phyloP scores from a whole-genome alignment of 2,329 filamentous ascomycete species.

The Biscogniauxia marginata region DNA sequence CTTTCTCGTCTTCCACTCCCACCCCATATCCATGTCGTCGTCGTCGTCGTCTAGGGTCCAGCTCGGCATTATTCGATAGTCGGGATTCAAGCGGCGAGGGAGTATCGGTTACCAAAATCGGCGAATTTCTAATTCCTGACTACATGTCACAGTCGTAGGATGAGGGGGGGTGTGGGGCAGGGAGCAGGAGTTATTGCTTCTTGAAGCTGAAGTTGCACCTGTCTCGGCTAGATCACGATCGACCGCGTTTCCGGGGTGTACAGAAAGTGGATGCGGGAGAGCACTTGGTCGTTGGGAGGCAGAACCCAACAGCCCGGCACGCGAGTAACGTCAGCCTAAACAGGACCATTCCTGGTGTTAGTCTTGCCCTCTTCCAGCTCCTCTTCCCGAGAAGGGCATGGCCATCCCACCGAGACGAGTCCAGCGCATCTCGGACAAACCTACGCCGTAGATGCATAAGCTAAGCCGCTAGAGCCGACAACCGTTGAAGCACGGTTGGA shows the following conservation, averaged over 20 bases:
- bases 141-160: no score
- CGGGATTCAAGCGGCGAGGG: not conserved
- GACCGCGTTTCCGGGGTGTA: not conserved
- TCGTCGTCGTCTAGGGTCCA: not conserved
- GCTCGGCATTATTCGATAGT: not conserved
- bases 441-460: not conserved
- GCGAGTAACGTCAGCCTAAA: not conserved
- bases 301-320: not conserved
- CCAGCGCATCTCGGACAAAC: not conserved
- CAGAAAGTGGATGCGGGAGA: not conserved
- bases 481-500: constrained; percentile 1
- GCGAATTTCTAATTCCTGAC: not conserved
- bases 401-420: not conserved
- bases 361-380: not conserved
- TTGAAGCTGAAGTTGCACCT: not conserved
- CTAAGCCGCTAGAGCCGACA: not conserved
- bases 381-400: not conserved
- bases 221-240: not conserved
- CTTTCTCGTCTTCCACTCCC: not conserved
- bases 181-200: not conserved
- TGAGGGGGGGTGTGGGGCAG: no score
- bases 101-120: not conserved
- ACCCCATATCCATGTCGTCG: not conserved
- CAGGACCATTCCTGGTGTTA: not conserved
- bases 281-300: not conserved